Evolutionary conservation across 164 flowering plant species (phyloP).

Genomic region (Vitis riparia): DNA sequence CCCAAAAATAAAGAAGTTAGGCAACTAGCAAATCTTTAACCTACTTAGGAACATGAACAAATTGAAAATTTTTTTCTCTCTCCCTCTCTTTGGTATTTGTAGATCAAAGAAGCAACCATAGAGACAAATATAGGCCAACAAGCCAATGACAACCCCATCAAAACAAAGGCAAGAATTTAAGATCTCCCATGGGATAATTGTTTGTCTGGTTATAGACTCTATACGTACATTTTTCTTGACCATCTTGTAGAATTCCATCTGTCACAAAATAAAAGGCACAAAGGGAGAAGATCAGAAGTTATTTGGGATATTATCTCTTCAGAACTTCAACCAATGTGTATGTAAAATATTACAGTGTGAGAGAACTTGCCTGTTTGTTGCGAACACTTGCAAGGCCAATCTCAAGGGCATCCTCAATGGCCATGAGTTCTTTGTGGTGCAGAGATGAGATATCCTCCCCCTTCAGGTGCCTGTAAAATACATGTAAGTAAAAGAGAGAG

Average conservation of each 20-base stretch:
- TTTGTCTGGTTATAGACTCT: not conserved
- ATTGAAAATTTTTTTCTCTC: not conserved
- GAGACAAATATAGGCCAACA: not conserved
- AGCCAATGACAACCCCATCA: not conserved
- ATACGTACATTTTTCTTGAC: slow-evolving; percentile 40
- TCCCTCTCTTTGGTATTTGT: not conserved
- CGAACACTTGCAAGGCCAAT: slow-evolving; percentile 51
- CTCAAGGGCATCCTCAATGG: slow-evolving; percentile 63
- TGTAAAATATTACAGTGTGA: not conserved
- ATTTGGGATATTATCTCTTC: not conserved
- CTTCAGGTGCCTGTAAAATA: slow-evolving; percentile 63
- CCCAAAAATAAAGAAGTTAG: not conserved
- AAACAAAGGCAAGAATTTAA: not conserved
- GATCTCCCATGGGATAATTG: not conserved
- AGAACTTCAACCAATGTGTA: not conserved
- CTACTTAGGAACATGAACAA: not conserved
- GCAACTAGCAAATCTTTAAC: not conserved
- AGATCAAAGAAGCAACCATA: not conserved
- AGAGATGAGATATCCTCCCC: slow-evolving; percentile 77
- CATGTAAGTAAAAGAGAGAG: not conserved
- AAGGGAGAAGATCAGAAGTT: not conserved
- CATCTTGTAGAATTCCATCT: slow-evolving; percentile 16
- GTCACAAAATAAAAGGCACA: not conserved
- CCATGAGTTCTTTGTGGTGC: slow-evolving; percentile 49
- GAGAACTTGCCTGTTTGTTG: slow-evolving; percentile 34